Conservation (phyloP, 176 grass and related monocot genomes). For the Raddia guianensis region DNA sequence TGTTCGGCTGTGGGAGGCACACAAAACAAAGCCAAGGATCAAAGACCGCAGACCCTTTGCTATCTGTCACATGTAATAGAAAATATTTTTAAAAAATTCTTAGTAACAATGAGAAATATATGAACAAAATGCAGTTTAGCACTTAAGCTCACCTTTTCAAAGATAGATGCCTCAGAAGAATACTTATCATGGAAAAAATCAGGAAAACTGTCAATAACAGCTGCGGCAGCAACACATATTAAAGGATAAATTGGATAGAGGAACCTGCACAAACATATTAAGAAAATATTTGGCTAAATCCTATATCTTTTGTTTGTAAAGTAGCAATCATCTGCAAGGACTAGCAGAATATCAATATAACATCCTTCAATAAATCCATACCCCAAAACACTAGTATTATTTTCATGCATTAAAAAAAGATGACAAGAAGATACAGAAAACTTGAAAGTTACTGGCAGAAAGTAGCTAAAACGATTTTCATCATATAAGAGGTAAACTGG, state of each 20-base stretch:
- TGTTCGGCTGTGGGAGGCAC: conserved; percentile 93
- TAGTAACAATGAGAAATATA: conserved; percentile 1
- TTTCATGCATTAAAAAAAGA: conserved; percentile 6
- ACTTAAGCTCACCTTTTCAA: conserved; percentile 58
- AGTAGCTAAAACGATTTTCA: conserved; percentile 9
- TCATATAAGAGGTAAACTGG: not conserved
- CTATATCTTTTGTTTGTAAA: not conserved
- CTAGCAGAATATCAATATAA: conserved; percentile 2
- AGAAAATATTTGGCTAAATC: conserved; percentile 17
- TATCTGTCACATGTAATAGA: conserved; percentile 63
- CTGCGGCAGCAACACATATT: conserved; percentile 86
- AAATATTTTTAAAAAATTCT: conserved; percentile 31
- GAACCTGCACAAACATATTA: conserved; percentile 66
- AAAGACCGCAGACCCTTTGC: conserved; percentile 86
- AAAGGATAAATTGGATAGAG: conserved; percentile 98
- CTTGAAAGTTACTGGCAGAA: not conserved
- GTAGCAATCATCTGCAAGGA: not conserved
- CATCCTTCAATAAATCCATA: conserved; percentile 1
- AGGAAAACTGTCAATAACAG: conserved; percentile 85
- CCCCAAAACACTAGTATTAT: not conserved
- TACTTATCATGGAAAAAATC: conserved; percentile 92
- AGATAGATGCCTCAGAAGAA: conserved; percentile 66
- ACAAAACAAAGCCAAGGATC: conserved; percentile 86
- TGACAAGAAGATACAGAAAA: not conserved
- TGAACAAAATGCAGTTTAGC: not conserved